Base-by-base conservation (phyloP, 202 grass and related monocot genomes). In the Carex sylvatica region DNA sequence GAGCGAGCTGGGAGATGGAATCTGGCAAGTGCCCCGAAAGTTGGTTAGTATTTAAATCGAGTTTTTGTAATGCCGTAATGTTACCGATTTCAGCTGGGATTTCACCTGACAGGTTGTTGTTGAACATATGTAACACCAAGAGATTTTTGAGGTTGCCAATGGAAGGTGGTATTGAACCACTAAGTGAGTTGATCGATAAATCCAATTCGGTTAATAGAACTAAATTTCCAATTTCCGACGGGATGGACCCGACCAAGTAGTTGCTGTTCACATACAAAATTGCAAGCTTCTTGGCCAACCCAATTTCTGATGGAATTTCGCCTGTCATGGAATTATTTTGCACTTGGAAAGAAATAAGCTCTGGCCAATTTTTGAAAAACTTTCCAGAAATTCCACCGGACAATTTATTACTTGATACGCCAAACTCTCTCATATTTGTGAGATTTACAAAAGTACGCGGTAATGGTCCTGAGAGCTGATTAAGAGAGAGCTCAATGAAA, bases 401-500 rank as follows among this genome's bases (percentile, higher is more conserved):
- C 68, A 95, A 87, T 69, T 83, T 68, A 87, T 92, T 95, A 68
- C 72, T 86, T 60, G 90, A 95, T 58, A 90, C 81, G 72, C 85
- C 88, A 77, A 95, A 85, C 46, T 84, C 67, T 0, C 56, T 82
- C 22, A 95, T 52, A 42, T 30, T 86, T 52, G 79, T 81, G 61
- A 95, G 84, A 75, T 69, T 83, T n/a, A 60, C 69, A 19, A 90
- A 63, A 59, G 86, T 67, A 71, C 22, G 1, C 1, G 93, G 88
- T 58, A 90, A 67, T 5, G 13, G 42, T 23, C 90, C 88, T 3
- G 79, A 9, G 18, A 95, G 83, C 49, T 60, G 74, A 85, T 95
- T 95, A 0, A 60, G 59, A 16, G 86, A 89, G 44, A 95, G 78
- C 7, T 35, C 35, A 36, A 36, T 36, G 4, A 66, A 78, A 65